phyloP scores from a whole-genome alignment of 148 eudicot genomes.

The Silene latifolia region DNA sequence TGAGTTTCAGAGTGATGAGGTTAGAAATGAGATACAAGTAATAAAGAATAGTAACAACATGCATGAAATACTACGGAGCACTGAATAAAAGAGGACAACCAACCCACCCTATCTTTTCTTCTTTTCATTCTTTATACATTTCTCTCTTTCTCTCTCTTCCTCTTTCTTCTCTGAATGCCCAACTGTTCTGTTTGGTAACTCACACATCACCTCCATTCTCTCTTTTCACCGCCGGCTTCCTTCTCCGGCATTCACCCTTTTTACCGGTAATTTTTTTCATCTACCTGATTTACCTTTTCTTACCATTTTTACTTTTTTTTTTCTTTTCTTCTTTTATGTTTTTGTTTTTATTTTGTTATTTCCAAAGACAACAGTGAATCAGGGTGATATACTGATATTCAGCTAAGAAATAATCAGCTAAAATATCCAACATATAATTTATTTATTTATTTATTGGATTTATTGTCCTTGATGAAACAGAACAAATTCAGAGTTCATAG shows the following conservation, averaged over 20 bases:
- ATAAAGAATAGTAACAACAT: neutral
- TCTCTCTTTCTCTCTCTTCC: slow-evolving; percentile 8
- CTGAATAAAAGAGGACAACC: slow-evolving; percentile 19
- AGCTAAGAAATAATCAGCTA: neutral
- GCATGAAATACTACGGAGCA: neutral
- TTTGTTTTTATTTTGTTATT: neutral
- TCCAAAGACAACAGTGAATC: slow-evolving; percentile 14
- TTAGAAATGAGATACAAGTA: neutral
- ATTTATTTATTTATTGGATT: neutral
- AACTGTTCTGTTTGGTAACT: slow-evolving; percentile 15
- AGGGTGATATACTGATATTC: neutral
- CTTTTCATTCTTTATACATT: slow-evolving; percentile 8
- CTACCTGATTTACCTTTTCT: neutral
- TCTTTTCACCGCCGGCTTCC: slow-evolving; percentile 22
- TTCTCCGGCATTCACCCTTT: slow-evolving; percentile 48
- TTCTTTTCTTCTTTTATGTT: neutral
- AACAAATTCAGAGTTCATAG: neutral
- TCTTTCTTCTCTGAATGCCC: slow-evolving; percentile 28
- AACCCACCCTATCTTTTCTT: slow-evolving; percentile 18
- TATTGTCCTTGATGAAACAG: slow-evolving; percentile 1
- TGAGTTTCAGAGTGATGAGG: slow-evolving; percentile 21
- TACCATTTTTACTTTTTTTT: neutral
- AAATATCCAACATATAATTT: too few relatives aligned
- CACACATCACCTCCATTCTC: slow-evolving; percentile 11
- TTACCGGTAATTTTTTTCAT: slow-evolving; percentile 20